Evolutionary conservation across 2,329 filamentous ascomycete genomes (phyloP), one percentile per base, ranked within the genome.

Genomic region (Xylariaceae sp.): DNA sequence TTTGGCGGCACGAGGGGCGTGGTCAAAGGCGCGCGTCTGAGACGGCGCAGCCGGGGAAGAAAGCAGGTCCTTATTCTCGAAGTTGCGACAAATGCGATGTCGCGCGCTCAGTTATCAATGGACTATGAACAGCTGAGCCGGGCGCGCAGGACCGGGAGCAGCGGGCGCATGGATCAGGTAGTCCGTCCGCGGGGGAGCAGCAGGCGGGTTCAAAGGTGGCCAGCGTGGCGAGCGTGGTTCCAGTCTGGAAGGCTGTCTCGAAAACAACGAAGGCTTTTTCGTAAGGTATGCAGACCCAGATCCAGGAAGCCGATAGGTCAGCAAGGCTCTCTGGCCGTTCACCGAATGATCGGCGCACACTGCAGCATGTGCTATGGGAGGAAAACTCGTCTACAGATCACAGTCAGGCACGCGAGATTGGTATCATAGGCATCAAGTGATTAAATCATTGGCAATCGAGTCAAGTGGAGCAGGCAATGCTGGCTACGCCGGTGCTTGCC

Each of bases 41-140:
- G 51, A 56, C 54, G 40, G 41, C 32, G 51, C 42, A 50, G 54
- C 43, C 30, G 31, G 49, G 57, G 49, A 49, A 54, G 50, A 59
- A 61, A 58, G 55, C 43, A 56, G 53, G 14, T 33, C 55, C 56
- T 60, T 61, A 61, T 62, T 60, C 58, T 62, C 60, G 61, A 62
- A 58, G 57, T 59, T 56, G 61, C 61, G 58, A 58, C 56, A 58
- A 42, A 47, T 45, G 57, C 46, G 58, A 58, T 59, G 59, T 62
- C 22, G 22, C 59, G 60, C 56, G 58, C 47, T 42, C 44, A 50
- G 43, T 38, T 45, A 45, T 51, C 54, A 58, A 56, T 49, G 49
- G 44, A 43, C 42, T 39, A 22, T 41, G 47, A 51, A 53, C 49
- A 36, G 39, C 36, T 52, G 31, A 53, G 48, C 45, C 39, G 51